phyloP scores from a whole-genome alignment of 768 basidiomycete genomes.

The Trametes cingulata region DNA sequence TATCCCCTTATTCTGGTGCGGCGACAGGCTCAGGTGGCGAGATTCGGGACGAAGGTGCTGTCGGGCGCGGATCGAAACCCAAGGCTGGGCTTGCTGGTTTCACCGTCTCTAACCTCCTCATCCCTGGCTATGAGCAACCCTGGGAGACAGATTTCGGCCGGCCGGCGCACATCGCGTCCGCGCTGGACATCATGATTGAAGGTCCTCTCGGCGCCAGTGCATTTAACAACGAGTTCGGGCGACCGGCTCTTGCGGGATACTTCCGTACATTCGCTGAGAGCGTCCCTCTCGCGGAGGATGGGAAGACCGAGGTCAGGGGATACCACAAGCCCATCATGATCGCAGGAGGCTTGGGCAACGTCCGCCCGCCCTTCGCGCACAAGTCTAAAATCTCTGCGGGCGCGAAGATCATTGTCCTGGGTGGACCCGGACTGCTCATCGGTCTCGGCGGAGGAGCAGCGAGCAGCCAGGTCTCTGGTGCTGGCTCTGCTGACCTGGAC shows the following conservation, averaged over 20 bases:
- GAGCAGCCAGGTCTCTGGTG: slow-evolving; percentile 89
- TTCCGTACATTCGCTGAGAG: slow-evolving; percentile 92
- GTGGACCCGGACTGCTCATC: slow-evolving; percentile 95
- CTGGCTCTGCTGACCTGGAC: slow-evolving; percentile 89
- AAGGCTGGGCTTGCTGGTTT: slow-evolving; percentile 95
- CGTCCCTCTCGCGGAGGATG: slow-evolving; percentile 55
- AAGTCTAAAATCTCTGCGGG: slow-evolving; percentile 79
- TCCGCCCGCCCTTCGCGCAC: slow-evolving; percentile 77
- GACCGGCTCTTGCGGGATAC: slow-evolving; percentile 90
- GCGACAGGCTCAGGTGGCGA: slow-evolving; percentile 98
- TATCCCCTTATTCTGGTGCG: slow-evolving; percentile 98
- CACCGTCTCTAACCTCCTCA: slow-evolving; percentile 90
- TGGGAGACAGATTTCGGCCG: slow-evolving; percentile 96
- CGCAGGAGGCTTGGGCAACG: slow-evolving; percentile 94
- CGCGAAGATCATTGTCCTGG: slow-evolving; percentile 88
- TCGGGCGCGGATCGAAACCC: slow-evolving; percentile 92
- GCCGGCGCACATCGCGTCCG: slow-evolving; percentile 88
- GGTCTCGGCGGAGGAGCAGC: slow-evolving; percentile 97
- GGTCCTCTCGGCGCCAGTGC: slow-evolving; percentile 93
- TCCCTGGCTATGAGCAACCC: slow-evolving; percentile 87
- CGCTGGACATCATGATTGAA: slow-evolving; percentile 96
- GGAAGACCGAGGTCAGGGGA: slow-evolving; percentile 70
- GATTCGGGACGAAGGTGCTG: slow-evolving; percentile 96
- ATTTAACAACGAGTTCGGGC: slow-evolving; percentile 98
- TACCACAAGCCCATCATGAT: slow-evolving; percentile 99